phyloP scores from a whole-genome alignment of 106 monocot species.

The Dendrobium chrysotoxum region DNA sequence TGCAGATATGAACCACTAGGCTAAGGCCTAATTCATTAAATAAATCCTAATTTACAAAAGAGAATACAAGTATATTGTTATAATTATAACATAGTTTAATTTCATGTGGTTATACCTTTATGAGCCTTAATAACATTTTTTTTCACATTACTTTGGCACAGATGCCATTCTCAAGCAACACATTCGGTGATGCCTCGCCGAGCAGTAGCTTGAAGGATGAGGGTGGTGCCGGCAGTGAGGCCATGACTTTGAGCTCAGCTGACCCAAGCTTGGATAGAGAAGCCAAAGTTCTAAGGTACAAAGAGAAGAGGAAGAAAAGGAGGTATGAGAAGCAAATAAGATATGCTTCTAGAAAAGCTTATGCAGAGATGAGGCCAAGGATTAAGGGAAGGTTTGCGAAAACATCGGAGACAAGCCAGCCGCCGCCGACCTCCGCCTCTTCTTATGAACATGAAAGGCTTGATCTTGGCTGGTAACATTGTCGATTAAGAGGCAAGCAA shows the following conservation, averaged over 20 bases:
- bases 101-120: not conserved
- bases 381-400: constrained; percentile 38
- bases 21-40: no score
- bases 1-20: no score
- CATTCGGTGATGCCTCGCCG: constrained; percentile 10
- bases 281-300: constrained; percentile 44
- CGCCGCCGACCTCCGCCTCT: not conserved
- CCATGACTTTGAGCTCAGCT: constrained; percentile 1
- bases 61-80: no score
- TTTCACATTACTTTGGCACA: not conserved
- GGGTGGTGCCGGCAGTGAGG: not conserved
- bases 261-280: constrained; percentile 26
- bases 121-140: not conserved
- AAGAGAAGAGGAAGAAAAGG: constrained; percentile 41
- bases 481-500: not conserved
- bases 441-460: constrained; percentile 18
- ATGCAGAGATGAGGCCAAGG: constrained; percentile 43
- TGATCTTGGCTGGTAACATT: constrained; percentile 31
- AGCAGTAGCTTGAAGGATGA: constrained; percentile 5
- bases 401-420: constrained; percentile 20
- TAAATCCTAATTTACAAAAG: no score
- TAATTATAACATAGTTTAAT: no score
- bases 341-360: constrained; percentile 37
- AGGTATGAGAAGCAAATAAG: constrained; percentile 48
- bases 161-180: constrained; percentile 15